These are phyloP conservation scores for Aureobasidium namibiae DNA, from an alignment of 2,329 filamentous ascomycete species.

Conservation along the genomic window DNA sequence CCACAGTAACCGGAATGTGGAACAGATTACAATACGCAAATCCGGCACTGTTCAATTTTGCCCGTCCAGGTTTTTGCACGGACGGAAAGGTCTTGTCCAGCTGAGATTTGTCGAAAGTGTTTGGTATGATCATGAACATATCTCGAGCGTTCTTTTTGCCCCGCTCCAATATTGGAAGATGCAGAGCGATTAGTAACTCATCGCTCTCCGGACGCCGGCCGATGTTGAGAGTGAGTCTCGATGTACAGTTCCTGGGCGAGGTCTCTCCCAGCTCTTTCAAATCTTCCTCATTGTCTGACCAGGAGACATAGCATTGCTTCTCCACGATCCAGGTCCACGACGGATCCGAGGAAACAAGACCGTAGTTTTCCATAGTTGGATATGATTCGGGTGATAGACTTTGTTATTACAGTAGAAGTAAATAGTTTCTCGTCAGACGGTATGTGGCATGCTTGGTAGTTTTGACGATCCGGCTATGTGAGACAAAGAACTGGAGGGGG, in stretches of 20 bases:
- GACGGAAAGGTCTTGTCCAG: neutral
- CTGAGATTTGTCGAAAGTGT: neutral
- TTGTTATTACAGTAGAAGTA: too few relatives aligned
- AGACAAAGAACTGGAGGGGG: too few relatives aligned
- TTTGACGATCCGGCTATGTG: too few relatives aligned
- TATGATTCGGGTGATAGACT: too few relatives aligned
- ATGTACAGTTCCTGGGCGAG: neutral
- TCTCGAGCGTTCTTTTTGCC: neutral
- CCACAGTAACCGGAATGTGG: neutral
- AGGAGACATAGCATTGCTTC: neutral
- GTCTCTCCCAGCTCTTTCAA: neutral
- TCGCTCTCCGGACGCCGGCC: neutral
- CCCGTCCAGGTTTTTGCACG: neutral
- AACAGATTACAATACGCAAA: neutral
- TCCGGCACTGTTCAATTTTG: neutral
- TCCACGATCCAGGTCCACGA: neutral
- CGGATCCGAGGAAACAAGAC: neutral
- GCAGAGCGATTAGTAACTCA: constrained; percentile 4
- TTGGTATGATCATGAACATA: neutral
- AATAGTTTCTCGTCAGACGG: too few relatives aligned
- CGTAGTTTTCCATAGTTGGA: neutral
- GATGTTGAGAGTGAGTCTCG: neutral
- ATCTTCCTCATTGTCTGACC: neutral
- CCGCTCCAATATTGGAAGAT: neutral
- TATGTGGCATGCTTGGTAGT: too few relatives aligned